phyloP scores from a whole-genome alignment of 371 early-diverging fungal species.

The Mucor sp. region DNA sequence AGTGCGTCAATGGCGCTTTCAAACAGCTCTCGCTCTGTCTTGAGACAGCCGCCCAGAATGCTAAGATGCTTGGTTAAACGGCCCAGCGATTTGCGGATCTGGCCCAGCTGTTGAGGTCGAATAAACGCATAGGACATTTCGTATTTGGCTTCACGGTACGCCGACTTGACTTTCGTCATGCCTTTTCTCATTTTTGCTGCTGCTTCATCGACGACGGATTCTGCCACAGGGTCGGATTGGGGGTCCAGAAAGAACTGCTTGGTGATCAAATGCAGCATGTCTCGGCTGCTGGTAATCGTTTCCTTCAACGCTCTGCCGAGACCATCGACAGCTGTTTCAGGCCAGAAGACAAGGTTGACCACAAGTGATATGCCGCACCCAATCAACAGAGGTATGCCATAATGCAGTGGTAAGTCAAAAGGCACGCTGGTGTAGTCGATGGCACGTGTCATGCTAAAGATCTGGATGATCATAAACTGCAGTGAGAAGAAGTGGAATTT shows the following conservation, averaged over 20 bases:
- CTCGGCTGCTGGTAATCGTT: conserved; percentile 39
- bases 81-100: conserved; percentile 39
- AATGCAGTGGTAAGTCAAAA: conserved; percentile 25
- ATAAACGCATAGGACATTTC: conserved; percentile 50
- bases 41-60: conserved; percentile 46
- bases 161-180: conserved; percentile 49
- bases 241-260: conserved; percentile 52
- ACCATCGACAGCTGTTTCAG: conserved; percentile 54
- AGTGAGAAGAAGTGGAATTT: conserved; percentile 42
- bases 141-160: conserved; percentile 51
- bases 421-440: conserved; percentile 21
- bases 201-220: conserved; percentile 32
- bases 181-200: conserved; percentile 40
- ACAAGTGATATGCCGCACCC: conserved; percentile 32
- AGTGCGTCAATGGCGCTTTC: conserved; percentile 41
- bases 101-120: conserved; percentile 40
- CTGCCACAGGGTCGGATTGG: conserved; percentile 31
- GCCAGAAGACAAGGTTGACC: conserved; percentile 50
- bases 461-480: conserved; percentile 39
- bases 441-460: conserved; percentile 31
- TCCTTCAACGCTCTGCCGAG: conserved; percentile 50
- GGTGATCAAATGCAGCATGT: conserved; percentile 48
- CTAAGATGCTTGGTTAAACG: conserved; percentile 45
- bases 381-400: conserved; percentile 31
- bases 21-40: conserved; percentile 47